Evolutionary conservation across 139 green algal genomes (phyloP).

Genomic region (Picochlorum costavermella): DNA sequence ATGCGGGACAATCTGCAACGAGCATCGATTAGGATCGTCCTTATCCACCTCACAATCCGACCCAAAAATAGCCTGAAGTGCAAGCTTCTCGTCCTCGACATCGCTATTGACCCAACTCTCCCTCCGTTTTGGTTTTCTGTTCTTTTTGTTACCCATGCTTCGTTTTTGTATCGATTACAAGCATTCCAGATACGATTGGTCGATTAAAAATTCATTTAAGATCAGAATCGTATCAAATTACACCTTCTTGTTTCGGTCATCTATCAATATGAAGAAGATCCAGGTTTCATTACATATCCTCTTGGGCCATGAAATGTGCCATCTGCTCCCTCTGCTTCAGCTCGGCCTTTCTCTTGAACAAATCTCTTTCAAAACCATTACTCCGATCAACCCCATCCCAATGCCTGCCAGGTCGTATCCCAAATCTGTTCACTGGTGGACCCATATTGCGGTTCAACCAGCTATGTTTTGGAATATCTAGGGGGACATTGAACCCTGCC

Average conservation of each 20-base stretch:
- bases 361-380: constrained; percentile 85
- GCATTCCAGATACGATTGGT: no score
- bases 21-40: constrained; percentile 41
- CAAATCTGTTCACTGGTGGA: constrained; percentile 78
- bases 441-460: constrained; percentile 79
- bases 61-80: constrained; percentile 46
- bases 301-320: constrained; percentile 54
- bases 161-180: constrained; percentile 7
- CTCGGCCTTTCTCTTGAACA: constrained; percentile 59
- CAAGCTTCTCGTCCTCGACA: constrained; percentile 33
- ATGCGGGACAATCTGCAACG: constrained; percentile 50
- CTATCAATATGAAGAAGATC: no score
- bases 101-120: constrained; percentile 17
- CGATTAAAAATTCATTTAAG: no score
- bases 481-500: constrained; percentile 78
- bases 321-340: constrained; percentile 36
- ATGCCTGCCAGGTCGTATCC: constrained; percentile 85
- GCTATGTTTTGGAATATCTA: constrained; percentile 80
- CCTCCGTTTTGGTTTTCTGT: background rate
- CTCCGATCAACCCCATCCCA: constrained; percentile 95
- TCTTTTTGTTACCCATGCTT: constrained; percentile 20
- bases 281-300: constrained; percentile 49
- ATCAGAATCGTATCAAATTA: no score
- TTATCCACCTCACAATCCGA: constrained; percentile 34
- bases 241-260: no score